Conservation (phyloP, 2,329 filamentous ascomycete species). For the Aspergillus sp. region DNA sequence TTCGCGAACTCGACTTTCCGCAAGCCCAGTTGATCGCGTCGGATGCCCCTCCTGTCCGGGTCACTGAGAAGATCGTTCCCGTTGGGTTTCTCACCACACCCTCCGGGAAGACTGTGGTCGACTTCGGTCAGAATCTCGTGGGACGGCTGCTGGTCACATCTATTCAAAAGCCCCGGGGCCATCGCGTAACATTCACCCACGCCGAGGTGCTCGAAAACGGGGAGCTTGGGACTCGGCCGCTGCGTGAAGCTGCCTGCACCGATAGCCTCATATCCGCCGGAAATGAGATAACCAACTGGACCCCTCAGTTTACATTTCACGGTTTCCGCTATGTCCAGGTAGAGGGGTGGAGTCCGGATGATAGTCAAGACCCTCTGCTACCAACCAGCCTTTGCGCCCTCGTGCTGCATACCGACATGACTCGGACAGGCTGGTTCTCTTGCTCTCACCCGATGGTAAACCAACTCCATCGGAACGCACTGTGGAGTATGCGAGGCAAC, state of each 20-base stretch:
- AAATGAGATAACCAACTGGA: conserved; percentile 32
- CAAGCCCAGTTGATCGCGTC: conserved; percentile 39
- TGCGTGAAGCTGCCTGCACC: conserved; percentile 44
- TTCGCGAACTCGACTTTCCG: conserved; percentile 28
- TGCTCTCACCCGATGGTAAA: conserved; percentile 56
- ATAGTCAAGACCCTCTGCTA: conserved; percentile 3
- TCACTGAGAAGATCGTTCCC: conserved; percentile 29
- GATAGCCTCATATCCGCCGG: conserved; percentile 42
- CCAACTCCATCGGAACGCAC: conserved; percentile 54
- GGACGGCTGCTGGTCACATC: conserved; percentile 46
- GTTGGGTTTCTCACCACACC: conserved; percentile 30
- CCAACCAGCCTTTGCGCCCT: conserved; percentile 34
- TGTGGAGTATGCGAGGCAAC: conserved; percentile 60
- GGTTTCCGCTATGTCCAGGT: conserved; percentile 53
- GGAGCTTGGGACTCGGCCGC: conserved; percentile 43
- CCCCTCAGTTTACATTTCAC: conserved; percentile 54
- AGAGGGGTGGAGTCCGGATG: conserved; percentile 14
- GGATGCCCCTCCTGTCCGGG: conserved; percentile 47
- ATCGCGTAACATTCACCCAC: conserved; percentile 43
- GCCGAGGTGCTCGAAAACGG: conserved; percentile 56
- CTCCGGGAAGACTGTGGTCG: conserved; percentile 51
- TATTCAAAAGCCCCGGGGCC: conserved; percentile 13
- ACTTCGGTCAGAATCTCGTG: conserved; percentile 61
- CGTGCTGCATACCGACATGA: conserved; percentile 55
- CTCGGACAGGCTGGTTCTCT: conserved; percentile 49